phyloP scores from a whole-genome alignment of 169 alveolate species.

The Besnoitia besnoiti region DNA sequence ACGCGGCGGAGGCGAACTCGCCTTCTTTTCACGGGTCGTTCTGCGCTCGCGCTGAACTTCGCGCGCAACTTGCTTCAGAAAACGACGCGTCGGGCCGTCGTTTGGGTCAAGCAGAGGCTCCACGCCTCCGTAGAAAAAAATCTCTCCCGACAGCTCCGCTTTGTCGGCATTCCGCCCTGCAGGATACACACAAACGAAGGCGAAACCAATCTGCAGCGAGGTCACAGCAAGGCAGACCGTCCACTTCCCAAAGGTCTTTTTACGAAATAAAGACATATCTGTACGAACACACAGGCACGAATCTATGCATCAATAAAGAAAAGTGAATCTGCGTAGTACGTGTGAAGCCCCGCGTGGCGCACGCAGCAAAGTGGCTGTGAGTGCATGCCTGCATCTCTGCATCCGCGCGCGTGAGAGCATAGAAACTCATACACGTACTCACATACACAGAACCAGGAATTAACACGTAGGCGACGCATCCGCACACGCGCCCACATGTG shows the following conservation, averaged over 20 bases:
- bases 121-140: constrained; percentile 24
- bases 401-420: too few relatives aligned
- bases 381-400: too few relatives aligned
- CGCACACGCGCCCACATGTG: too few relatives aligned
- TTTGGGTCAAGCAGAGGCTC: constrained; percentile 16
- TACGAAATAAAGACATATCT: background rate
- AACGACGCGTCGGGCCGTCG: background rate
- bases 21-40: background rate
- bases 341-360: too few relatives aligned
- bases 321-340: too few relatives aligned
- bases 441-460: too few relatives aligned
- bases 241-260: too few relatives aligned
- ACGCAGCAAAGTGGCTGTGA: too few relatives aligned
- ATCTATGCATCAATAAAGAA: too few relatives aligned
- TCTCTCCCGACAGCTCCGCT: constrained; percentile 29
- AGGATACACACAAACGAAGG: background rate
- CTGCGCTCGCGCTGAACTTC: constrained; percentile 23
- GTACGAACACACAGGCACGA: background rate
- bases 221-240: too few relatives aligned
- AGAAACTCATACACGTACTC: too few relatives aligned
- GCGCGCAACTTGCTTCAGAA: constrained; percentile 17
- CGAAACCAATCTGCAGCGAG: background rate
- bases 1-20: background rate
- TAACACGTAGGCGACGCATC: too few relatives aligned
- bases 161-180: constrained; percentile 15